Conservation (phyloP, 2,329 filamentous ascomycete species). For the Phialophora expanda region DNA sequence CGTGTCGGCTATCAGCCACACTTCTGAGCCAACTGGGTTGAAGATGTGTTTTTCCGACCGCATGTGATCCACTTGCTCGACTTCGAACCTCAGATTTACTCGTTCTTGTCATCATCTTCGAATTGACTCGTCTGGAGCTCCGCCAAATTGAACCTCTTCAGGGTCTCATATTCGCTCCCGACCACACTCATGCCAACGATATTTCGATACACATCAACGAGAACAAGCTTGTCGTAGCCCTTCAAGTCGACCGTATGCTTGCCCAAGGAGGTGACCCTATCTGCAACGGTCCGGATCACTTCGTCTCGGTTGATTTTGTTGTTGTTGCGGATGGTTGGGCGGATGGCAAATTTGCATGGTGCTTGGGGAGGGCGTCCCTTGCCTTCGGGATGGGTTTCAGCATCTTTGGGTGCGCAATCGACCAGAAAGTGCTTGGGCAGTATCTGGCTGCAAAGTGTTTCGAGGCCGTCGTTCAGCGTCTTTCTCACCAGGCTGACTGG, state of each 20-base stretch:
- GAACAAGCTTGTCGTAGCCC: conserved; percentile 64
- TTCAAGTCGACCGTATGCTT: conserved; percentile 66
- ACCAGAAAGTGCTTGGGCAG: conserved; percentile 61
- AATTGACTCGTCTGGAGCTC: conserved; percentile 58
- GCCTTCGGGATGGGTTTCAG: conserved; percentile 53
- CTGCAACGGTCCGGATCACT: conserved; percentile 66
- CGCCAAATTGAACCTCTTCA: conserved; percentile 68
- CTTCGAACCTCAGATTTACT: not conserved
- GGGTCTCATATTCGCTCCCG: conserved; percentile 61
- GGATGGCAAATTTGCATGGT: conserved; percentile 63
- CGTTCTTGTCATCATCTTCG: conserved; percentile 1
- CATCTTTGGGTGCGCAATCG: conserved; percentile 53
- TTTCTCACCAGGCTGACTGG: conserved; percentile 64
- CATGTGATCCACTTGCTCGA: not conserved
- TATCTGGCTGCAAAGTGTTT: conserved; percentile 61
- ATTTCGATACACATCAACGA: conserved; percentile 68
- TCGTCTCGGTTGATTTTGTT: conserved; percentile 60
- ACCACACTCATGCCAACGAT: conserved; percentile 69
- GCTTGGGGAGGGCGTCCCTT: not conserved
- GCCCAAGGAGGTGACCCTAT: conserved; percentile 49
- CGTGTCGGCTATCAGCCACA: not conserved
- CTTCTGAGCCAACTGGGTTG: not conserved
- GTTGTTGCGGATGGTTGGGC: conserved; percentile 65
- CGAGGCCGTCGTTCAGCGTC: conserved; percentile 62
- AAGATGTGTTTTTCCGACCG: not conserved